These are phyloP conservation scores for Aspergillus leporis DNA, from an alignment of 495 filamentous ascomycete genomes.

Conservation along the genomic window DNA sequence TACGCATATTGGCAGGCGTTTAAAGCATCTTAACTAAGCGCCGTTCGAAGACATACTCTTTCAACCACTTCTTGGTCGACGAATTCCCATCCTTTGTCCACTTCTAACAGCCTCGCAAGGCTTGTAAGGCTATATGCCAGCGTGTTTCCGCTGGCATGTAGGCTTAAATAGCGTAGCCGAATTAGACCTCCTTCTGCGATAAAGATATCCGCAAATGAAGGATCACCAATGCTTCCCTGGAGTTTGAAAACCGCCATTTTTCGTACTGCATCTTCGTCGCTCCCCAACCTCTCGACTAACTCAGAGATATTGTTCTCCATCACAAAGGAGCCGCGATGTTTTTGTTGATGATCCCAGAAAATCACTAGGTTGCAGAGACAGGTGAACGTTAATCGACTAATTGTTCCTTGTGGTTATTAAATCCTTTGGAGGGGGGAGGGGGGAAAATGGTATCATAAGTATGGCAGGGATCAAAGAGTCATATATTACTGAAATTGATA, in stretches of 20 bases:
- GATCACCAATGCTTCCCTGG: conserved; percentile 90
- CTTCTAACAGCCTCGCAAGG: conserved; percentile 81
- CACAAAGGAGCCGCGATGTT: not conserved
- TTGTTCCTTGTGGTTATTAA: not conserved
- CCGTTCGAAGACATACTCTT: conserved; percentile 49
- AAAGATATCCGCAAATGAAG: conserved; percentile 94
- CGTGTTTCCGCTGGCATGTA: conserved; percentile 87
- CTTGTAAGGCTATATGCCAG: conserved; percentile 92
- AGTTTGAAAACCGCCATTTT: conserved; percentile 99
- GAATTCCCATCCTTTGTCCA: conserved; percentile 95
- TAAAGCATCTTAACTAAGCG: not conserved
- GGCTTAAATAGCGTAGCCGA: conserved; percentile 75
- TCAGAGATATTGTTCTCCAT: conserved; percentile 65
- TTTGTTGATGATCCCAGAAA: not conserved
- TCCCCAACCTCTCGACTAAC: conserved; percentile 67
- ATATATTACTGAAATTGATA: not conserved
- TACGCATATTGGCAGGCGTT: not conserved
- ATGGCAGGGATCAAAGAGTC: not conserved
- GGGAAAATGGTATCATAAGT: not conserved
- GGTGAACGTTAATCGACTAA: not conserved
- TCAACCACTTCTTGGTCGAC: conserved; percentile 67
- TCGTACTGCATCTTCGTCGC: conserved; percentile 85
- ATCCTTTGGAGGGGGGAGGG: not conserved
- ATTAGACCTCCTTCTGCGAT: conserved; percentile 83
- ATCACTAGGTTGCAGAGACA: not conserved